Percentiles rank a stretch among this genome's conserved stretches.
phyloP scores from a whole-genome alignment of 1,284 basidiomycete species.

The Cutaneotrichosporon sp. region DNA sequence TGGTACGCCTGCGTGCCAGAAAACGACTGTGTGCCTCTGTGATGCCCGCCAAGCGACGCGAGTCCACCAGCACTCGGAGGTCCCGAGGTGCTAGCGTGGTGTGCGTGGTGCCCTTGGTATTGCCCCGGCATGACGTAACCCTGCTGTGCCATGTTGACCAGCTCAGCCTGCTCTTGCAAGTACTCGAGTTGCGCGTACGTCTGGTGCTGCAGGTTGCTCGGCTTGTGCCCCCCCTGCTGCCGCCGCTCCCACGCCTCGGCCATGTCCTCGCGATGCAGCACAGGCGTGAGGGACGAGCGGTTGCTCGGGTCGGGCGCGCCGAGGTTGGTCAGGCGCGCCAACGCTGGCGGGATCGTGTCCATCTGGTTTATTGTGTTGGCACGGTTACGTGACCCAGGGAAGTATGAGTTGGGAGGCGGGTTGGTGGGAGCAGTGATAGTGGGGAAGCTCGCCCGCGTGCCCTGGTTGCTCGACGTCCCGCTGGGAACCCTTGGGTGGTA shows the following conservation, averaged over 20 bases:
- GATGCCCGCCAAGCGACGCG: slow-evolving; percentile 18
- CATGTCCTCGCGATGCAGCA: slow-evolving; percentile 83
- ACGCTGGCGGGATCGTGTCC: slow-evolving; percentile 85
- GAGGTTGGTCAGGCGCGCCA: slow-evolving; percentile 83
- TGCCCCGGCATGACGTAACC: slow-evolving; percentile 48
- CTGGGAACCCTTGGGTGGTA: slow-evolving; percentile 37
- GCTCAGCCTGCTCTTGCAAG: slow-evolving; percentile 86
- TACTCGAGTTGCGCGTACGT: slow-evolving; percentile 84
- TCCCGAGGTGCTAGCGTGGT: slow-evolving; percentile 16
- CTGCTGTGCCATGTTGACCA: slow-evolving; percentile 58
- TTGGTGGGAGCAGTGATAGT: slow-evolving; percentile 52
- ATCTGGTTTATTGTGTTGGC: slow-evolving; percentile 83
- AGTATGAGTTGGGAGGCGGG: slow-evolving; percentile 62
- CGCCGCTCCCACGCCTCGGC: slow-evolving; percentile 86
- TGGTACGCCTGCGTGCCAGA: slow-evolving; percentile 36
- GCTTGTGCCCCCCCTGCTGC: slow-evolving; percentile 55
- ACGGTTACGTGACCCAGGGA: slow-evolving; percentile 63
- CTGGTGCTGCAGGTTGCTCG: slow-evolving; percentile 52
- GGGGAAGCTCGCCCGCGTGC: slow-evolving; percentile 43
- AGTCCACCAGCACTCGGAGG: background rate
- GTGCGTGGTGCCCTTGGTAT: slow-evolving; percentile 23
- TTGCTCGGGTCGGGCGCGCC: slow-evolving; percentile 75
- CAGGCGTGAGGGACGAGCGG: slow-evolving; percentile 73
- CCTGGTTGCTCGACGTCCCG: slow-evolving; percentile 36
- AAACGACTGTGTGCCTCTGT: slow-evolving; percentile 31